Base-by-base conservation (phyloP, 208 protist species). In the Trypanosoma platydactyli region DNA sequence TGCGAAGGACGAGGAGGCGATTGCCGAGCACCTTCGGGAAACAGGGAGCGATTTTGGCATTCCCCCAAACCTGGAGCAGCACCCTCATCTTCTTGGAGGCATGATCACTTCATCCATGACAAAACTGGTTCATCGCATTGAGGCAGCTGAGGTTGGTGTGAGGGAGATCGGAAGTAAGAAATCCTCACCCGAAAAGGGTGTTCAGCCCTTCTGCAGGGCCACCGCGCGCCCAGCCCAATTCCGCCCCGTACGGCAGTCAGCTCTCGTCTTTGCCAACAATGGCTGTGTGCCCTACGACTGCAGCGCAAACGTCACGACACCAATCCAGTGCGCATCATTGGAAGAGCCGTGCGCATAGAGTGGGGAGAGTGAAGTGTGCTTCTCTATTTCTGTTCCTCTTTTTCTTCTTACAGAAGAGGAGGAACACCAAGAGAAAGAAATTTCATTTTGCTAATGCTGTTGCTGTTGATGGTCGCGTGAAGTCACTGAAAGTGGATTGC, bases 41-140 rank as follows among this genome's bases (percentile, higher is more conserved):
- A 60, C 61, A n/a, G 66, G 66, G 45, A 82, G 69, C 42, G 81
- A 92, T 75, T 92, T 92, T 83, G 86, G 86, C 11, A 78, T 92
- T 53, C 86, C 83, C 0, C 60, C 66, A 1, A 60, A 64, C 24
- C 40, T 82, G 22, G 48, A 72, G 27, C 7, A 64, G 25, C 76
- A 70, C 16, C 80, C 79, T 0, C 63, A 85, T 15, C 57, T 84
- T 18, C 68, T 92, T 29, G 70, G 78, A 5, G 68, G 48, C 1
- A 73, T 89, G 29, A 74, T 92, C 22, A 83, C 85, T 18, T 74
- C 76, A 22, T 76, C 68, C 6, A 30, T 92, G 42, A 67, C 63
- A 41, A 55, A 77, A 55, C 51, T 88, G 7, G 54, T 86, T 25
- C 22, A 63, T 49, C 77, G 81, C 22, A 66, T 91, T 61, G 71